phyloP scores from a whole-genome alignment of 2,329 filamentous ascomycete genomes.

The Xylariaceae sp. region DNA sequence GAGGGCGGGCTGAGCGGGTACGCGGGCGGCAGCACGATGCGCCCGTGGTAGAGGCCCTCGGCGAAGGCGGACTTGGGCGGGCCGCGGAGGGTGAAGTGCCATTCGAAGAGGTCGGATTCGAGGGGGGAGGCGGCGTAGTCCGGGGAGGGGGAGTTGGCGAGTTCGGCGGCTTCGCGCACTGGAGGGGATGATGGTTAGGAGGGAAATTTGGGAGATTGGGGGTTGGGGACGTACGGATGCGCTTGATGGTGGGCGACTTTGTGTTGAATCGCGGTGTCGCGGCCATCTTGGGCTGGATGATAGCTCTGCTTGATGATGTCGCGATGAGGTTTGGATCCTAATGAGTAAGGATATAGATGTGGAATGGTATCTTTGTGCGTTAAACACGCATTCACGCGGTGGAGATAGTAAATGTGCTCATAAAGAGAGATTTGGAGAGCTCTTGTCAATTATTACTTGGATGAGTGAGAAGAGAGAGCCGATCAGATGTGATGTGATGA shows the following conservation, averaged over 20 bases:
- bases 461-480: too few species aligned
- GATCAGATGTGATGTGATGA: too few species aligned
- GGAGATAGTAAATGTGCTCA: too few species aligned
- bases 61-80: conserved; percentile 77
- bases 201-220: neutral
- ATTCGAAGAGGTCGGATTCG: conserved; percentile 90
- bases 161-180: conserved; percentile 89
- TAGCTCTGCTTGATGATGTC: too few species aligned
- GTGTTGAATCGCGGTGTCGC: conserved; percentile 54
- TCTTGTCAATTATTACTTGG: too few species aligned
- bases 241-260: conserved; percentile 78
- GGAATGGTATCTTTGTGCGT: too few species aligned
- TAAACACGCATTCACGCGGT: too few species aligned
- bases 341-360: too few species aligned
- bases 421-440: too few species aligned
- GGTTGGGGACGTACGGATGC: conserved; percentile 58
- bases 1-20: conserved; percentile 89
- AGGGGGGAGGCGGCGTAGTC: conserved; percentile 83
- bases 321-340: too few species aligned
- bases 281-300: conserved; percentile 33
- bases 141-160: conserved; percentile 71
- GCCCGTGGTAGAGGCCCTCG: conserved; percentile 86
- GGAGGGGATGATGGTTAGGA: conserved; percentile 14
- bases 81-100: conserved; percentile 96
- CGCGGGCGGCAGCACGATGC: conserved; percentile 80